phyloP scores from a whole-genome alignment of 1,284 basidiomycete species.

The Microbotryum saponariae region DNA sequence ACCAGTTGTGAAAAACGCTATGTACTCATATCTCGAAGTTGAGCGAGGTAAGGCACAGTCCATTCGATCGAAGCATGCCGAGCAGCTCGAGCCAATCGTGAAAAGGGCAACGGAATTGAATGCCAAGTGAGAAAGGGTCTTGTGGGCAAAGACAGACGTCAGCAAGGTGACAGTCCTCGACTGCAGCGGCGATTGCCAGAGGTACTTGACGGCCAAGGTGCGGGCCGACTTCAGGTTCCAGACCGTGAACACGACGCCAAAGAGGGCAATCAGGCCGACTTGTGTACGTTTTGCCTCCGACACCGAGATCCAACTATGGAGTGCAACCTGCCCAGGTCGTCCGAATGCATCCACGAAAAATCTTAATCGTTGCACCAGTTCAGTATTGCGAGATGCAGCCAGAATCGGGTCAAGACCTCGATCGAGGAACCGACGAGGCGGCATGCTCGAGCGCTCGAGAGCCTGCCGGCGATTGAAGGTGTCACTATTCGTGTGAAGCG shows the following conservation, averaged over 20 bases:
- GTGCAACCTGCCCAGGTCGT: too few species aligned
- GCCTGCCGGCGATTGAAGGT: too few species aligned
- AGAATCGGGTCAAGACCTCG: too few species aligned
- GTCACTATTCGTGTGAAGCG: too few species aligned
- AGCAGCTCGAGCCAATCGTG: constrained; percentile 12
- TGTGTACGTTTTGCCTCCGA: constrained; percentile 24
- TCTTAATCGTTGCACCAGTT: too few species aligned
- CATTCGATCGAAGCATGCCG: constrained; percentile 6
- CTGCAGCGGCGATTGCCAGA: constrained; percentile 20
- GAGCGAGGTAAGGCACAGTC: constrained; percentile 17
- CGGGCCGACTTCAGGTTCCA: constrained; percentile 16
- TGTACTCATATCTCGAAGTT: constrained; percentile 29
- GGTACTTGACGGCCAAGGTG: constrained; percentile 3
- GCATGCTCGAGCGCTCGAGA: too few species aligned
- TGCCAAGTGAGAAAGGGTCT: constrained; percentile 21
- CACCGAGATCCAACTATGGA: background rate
- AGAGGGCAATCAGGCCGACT: constrained; percentile 14
- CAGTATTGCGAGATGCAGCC: too few species aligned
- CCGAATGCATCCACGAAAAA: too few species aligned
- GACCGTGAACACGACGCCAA: constrained; percentile 10
- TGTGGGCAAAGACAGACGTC: constrained; percentile 27
- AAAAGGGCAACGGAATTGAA: constrained; percentile 32
- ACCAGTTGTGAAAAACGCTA: constrained; percentile 29
- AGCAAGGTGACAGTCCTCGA: constrained; percentile 16
- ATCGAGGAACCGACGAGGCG: too few species aligned